phyloP scores from a whole-genome alignment of 139 green algal genomes.

The Chlorella ohadii region DNA sequence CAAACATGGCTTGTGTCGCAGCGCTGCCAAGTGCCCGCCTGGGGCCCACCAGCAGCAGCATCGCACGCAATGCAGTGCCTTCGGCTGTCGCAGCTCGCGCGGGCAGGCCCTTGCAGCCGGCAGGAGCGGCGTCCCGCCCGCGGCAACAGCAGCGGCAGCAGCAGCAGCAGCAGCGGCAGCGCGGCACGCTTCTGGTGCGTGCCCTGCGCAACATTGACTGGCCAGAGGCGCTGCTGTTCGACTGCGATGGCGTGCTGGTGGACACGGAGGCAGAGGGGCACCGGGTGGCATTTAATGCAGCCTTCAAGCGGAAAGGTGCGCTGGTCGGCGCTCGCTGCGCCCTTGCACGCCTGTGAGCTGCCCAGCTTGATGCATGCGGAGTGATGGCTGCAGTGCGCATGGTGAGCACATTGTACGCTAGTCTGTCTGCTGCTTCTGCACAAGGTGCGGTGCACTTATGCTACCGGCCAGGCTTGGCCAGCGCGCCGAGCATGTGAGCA shows the following conservation, averaged over 20 bases:
- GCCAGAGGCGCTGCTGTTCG: constrained; percentile 86
- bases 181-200: background rate
- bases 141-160: background rate
- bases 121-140: background rate
- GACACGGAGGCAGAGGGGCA: constrained; percentile 92
- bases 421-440: no score
- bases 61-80: no score
- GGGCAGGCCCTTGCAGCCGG: background rate
- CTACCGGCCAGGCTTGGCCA: no score
- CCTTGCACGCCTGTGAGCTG: background rate
- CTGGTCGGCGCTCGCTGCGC: background rate
- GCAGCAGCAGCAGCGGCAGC: background rate
- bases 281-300: constrained; percentile 92
- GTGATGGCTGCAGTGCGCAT: no score
- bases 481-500: no score
- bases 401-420: no score
- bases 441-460: no score
- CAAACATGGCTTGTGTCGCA: no score
- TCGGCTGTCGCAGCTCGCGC: no score
- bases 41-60: no score
- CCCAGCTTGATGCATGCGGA: background rate
- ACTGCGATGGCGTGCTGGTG: constrained; percentile 95
- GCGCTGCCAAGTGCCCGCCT: no score
- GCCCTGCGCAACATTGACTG: constrained; percentile 57
- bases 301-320: constrained; percentile 87